These are phyloP conservation scores for Leccinellum rugosiceps DNA, from an alignment of 768 basidiomycete genomes.

Conservation along the genomic window DNA sequence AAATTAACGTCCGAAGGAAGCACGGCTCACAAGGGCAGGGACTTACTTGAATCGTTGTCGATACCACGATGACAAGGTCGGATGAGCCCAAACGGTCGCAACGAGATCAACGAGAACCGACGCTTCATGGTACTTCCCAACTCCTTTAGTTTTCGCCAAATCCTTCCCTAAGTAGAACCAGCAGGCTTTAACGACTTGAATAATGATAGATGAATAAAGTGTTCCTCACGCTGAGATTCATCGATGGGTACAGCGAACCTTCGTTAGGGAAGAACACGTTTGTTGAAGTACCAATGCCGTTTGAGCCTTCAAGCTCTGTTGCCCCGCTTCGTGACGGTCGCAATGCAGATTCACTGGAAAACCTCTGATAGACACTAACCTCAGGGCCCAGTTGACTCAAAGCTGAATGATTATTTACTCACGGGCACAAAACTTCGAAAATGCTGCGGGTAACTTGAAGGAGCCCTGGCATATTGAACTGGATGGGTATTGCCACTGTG, in stretches of 20 bases:
- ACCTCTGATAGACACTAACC: slow-evolving; percentile 15
- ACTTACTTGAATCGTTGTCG: slow-evolving; percentile 25
- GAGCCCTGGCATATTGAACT: background rate
- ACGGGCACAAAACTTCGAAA: slow-evolving; percentile 29
- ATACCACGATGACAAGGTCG: slow-evolving; percentile 20
- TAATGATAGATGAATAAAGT: background rate
- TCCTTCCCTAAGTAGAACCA: slow-evolving; percentile 13
- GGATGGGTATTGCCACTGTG: background rate
- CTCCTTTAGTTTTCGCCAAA: slow-evolving; percentile 14
- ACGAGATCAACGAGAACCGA: slow-evolving; percentile 14
- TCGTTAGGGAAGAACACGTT: slow-evolving; percentile 4
- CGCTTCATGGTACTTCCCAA: slow-evolving; percentile 14
- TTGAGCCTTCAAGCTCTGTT: slow-evolving; percentile 5
- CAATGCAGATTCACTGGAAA: slow-evolving; percentile 23
- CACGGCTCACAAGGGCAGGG: background rate
- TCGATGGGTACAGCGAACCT: slow-evolving; percentile 4
- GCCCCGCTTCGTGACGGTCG: slow-evolving; percentile 8
- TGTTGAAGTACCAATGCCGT: background rate
- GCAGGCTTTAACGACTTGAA: background rate
- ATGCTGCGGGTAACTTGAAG: slow-evolving; percentile 13
- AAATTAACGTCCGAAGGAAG: background rate
- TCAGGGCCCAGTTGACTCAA: background rate
- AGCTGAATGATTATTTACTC: background rate
- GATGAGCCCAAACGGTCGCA: slow-evolving; percentile 7
- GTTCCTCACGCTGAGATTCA: slow-evolving; percentile 15